These are phyloP conservation scores for Didymella pinodella DNA, from an alignment of 2,329 filamentous ascomycete species.

Conservation along the genomic window DNA sequence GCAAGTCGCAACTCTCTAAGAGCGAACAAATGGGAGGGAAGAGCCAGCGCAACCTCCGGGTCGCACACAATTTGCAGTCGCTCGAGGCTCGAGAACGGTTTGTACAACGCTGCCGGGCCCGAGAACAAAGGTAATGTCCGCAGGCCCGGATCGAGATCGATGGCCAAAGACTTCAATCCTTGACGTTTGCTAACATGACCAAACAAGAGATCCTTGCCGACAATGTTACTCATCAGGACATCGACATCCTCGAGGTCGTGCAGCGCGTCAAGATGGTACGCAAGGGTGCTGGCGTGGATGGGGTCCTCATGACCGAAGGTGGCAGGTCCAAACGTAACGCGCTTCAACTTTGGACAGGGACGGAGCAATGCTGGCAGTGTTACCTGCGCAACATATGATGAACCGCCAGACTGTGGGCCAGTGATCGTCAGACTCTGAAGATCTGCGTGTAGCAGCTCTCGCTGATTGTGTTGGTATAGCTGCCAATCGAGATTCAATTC, in stretches of 20 bases:
- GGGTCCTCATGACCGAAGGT: slow-evolving; percentile 29
- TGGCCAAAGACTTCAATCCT: slow-evolving; percentile 39
- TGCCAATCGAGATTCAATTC: slow-evolving; percentile 43
- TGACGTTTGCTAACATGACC: slow-evolving; percentile 34
- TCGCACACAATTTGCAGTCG: slow-evolving; percentile 43
- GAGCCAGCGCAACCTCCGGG: slow-evolving; percentile 41
- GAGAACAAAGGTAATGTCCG: slow-evolving; percentile 34
- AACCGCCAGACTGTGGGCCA: slow-evolving; percentile 35
- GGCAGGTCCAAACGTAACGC: slow-evolving; percentile 39
- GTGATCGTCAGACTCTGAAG: slow-evolving; percentile 40
- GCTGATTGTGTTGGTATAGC: slow-evolving; percentile 29
- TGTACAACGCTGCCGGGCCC: slow-evolving; percentile 24
- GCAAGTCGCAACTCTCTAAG: slow-evolving; percentile 42
- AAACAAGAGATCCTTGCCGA: slow-evolving; percentile 40
- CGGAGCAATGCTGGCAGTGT: slow-evolving; percentile 36
- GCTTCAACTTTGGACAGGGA: slow-evolving; percentile 33
- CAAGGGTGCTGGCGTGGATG: slow-evolving; percentile 33
- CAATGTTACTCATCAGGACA: slow-evolving; percentile 35
- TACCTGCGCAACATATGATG: slow-evolving; percentile 31
- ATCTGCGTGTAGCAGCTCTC: slow-evolving; percentile 33
- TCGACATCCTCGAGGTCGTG: slow-evolving; percentile 35
- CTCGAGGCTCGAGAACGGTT: slow-evolving; percentile 34
- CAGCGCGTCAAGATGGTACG: slow-evolving; percentile 29
- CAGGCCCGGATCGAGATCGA: slow-evolving; percentile 43
- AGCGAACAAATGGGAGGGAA: slow-evolving; percentile 32